These are phyloP conservation scores for Helicostylum pulchrum DNA, from an alignment of 192 early-diverging fungal genomes.

Conservation along the genomic window DNA sequence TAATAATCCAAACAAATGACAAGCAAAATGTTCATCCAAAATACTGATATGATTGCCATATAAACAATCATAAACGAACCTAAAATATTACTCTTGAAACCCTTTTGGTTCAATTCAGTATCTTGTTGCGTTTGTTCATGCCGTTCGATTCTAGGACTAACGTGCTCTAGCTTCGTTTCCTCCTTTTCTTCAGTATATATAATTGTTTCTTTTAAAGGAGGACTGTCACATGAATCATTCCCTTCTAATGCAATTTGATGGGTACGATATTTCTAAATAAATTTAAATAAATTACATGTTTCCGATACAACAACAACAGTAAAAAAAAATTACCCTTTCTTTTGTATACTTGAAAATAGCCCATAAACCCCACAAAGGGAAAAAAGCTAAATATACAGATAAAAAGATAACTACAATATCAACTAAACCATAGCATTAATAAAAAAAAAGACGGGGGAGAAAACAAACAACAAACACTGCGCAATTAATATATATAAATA, in stretches of 20 bases:
- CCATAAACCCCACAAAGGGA: slow-evolving; percentile 33
- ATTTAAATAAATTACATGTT: neutral
- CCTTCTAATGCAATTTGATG: slow-evolving; percentile 4
- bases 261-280: neutral
- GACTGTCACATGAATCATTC: neutral
- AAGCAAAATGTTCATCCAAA: slow-evolving; percentile 46
- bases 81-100: slow-evolving; percentile 40
- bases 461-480: slow-evolving; percentile 1
- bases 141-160: too few species aligned
- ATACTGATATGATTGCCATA: slow-evolving; percentile 29
- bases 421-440: slow-evolving; percentile 31
- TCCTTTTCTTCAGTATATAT: neutral
- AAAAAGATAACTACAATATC: slow-evolving; percentile 36
- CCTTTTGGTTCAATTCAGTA: slow-evolving; percentile 11
- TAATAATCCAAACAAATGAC: slow-evolving; percentile 56
- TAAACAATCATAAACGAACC: slow-evolving; percentile 41
- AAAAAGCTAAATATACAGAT: slow-evolving; percentile 30
- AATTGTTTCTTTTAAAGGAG: slow-evolving; percentile 15
- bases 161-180: too few species aligned
- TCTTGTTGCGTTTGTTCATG: neutral
- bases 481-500: slow-evolving; percentile 26
- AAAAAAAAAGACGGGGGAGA: neutral
- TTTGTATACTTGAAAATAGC: slow-evolving; percentile 34
- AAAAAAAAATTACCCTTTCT: slow-evolving; percentile 19
- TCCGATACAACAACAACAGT: neutral